phyloP scores from a whole-genome alignment of 2,329 filamentous ascomycete species.

The Colletotrichum shisoi region DNA sequence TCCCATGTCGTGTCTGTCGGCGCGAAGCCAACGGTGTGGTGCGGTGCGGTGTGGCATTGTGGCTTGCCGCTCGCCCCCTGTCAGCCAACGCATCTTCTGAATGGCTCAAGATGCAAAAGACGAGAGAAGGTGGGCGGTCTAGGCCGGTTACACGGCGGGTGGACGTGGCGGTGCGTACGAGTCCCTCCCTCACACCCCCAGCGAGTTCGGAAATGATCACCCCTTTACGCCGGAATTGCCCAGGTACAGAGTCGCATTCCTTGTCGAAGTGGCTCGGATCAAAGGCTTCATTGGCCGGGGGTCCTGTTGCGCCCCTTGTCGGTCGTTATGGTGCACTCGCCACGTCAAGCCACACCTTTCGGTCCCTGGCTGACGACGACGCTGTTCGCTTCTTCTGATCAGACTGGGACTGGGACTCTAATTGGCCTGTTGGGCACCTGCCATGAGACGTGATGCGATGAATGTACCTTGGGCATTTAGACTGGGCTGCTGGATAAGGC shows the following conservation, averaged over 20 bases:
- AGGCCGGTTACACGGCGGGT: slow-evolving; percentile 11
- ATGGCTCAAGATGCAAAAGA: not conserved
- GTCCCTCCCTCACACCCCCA: slow-evolving; percentile 1
- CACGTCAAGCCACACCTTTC: slow-evolving; percentile 33
- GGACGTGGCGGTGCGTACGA: slow-evolving; percentile 36
- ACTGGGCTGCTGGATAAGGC: too few relatives aligned
- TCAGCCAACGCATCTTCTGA: slow-evolving; percentile 1
- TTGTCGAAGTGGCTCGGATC: slow-evolving; percentile 2
- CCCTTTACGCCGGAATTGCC: slow-evolving; percentile 24
- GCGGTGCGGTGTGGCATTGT: slow-evolving; percentile 15
- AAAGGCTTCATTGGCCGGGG: slow-evolving; percentile 20
- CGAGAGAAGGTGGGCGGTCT: slow-evolving; percentile 13
- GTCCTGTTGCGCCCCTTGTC: slow-evolving; percentile 2
- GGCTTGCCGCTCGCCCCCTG: slow-evolving; percentile 14
- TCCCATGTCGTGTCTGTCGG: slow-evolving; percentile 10
- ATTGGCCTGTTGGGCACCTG: too few relatives aligned
- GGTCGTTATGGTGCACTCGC: slow-evolving; percentile 24
- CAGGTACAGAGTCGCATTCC: slow-evolving; percentile 34
- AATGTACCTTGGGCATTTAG: too few relatives aligned
- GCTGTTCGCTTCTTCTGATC: too few relatives aligned
- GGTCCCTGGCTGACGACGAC: not conserved
- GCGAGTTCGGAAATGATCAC: slow-evolving; percentile 35
- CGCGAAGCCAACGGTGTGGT: not conserved
- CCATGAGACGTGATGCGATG: too few relatives aligned
- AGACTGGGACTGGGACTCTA: too few relatives aligned